A percentile compares a stretch with the other conserved stretches of the same genome.
phyloP scores from a whole-genome alignment of 129 eudicot species.

The Sambucus nigra region DNA sequence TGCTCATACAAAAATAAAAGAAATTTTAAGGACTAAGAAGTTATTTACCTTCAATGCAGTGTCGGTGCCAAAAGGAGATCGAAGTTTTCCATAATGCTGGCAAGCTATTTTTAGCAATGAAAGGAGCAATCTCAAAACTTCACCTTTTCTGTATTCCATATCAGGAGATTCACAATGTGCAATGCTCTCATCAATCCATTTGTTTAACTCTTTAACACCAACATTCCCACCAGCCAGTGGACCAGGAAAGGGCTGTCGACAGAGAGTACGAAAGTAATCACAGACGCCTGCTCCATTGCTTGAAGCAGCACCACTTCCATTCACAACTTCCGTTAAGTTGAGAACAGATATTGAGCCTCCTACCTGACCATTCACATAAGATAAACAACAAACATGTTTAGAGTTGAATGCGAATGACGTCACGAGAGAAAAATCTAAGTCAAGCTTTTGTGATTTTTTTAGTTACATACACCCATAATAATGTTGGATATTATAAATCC shows the following conservation, averaged over 20 bases:
- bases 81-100: slow-evolving; percentile 89
- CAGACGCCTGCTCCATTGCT: slow-evolving; percentile 29
- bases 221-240: slow-evolving; percentile 83
- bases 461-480: too few relatives aligned
- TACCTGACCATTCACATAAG: slow-evolving; percentile 31
- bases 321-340: slow-evolving; percentile 61
- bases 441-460: too few relatives aligned
- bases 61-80: slow-evolving; percentile 86
- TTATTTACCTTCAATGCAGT: slow-evolving; percentile 48
- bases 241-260: slow-evolving; percentile 78
- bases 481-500: too few relatives aligned
- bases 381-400: slow-evolving; percentile 2
- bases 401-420: not conserved
- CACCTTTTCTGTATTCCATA: slow-evolving; percentile 39
- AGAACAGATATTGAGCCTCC: slow-evolving; percentile 57
- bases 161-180: slow-evolving; percentile 34
- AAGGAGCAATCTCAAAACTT: slow-evolving; percentile 60
- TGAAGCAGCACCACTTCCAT: slow-evolving; percentile 28
- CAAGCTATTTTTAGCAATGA: slow-evolving; percentile 78
- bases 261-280: slow-evolving; percentile 57
- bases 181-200: slow-evolving; percentile 90
- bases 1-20: not conserved
- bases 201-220: slow-evolving; percentile 66
- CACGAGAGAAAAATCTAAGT: too few relatives aligned
- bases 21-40: not conserved